Evolutionary conservation across 1,284 basidiomycete genomes (phyloP).

Genomic region (Melanopsichium pennsylvanicum): DNA sequence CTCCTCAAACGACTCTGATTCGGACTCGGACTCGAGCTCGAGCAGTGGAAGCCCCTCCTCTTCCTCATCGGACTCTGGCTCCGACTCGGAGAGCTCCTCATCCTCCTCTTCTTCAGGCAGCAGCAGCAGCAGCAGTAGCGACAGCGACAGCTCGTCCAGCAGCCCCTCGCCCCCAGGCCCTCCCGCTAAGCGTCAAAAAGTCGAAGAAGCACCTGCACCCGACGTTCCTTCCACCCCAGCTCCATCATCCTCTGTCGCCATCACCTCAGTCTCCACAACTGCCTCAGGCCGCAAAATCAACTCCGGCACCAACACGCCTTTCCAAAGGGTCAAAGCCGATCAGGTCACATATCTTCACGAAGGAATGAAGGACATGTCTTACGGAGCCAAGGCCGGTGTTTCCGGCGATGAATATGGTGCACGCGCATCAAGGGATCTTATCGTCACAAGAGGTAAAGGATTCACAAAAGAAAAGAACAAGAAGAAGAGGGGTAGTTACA

Average conservation of each 20-base stretch:
- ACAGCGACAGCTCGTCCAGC: constrained; percentile 10
- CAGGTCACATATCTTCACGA: constrained; percentile 72
- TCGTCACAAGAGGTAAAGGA: constrained; percentile 89
- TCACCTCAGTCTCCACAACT: constrained; percentile 5
- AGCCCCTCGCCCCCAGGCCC: constrained; percentile 28
- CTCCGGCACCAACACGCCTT: constrained; percentile 67
- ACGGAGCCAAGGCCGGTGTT: constrained; percentile 74
- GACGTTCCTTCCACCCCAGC: constrained; percentile 9
- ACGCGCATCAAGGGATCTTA: constrained; percentile 82
- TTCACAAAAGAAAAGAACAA: constrained; percentile 99
- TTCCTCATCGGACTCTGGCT: not conserved
- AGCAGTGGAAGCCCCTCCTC: constrained; percentile 5
- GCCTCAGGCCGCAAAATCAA: constrained; percentile 12
- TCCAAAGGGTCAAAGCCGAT: constrained; percentile 82
- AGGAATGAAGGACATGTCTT: constrained; percentile 80
- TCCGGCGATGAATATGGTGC: constrained; percentile 82
- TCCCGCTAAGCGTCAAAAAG: constrained; percentile 36
- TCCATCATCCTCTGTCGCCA: not conserved
- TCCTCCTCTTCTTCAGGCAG: constrained; percentile 9
- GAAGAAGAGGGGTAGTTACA: constrained; percentile 83
- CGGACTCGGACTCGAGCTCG: constrained; percentile 13
- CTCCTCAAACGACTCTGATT: constrained; percentile 1
- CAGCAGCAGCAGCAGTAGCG: constrained; percentile 22
- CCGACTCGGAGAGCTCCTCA: constrained; percentile 13
- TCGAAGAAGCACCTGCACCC: not conserved